These are phyloP conservation scores for Diaporthe velutina DNA, from an alignment of 2,329 filamentous ascomycete genomes.

Conservation along the genomic window DNA sequence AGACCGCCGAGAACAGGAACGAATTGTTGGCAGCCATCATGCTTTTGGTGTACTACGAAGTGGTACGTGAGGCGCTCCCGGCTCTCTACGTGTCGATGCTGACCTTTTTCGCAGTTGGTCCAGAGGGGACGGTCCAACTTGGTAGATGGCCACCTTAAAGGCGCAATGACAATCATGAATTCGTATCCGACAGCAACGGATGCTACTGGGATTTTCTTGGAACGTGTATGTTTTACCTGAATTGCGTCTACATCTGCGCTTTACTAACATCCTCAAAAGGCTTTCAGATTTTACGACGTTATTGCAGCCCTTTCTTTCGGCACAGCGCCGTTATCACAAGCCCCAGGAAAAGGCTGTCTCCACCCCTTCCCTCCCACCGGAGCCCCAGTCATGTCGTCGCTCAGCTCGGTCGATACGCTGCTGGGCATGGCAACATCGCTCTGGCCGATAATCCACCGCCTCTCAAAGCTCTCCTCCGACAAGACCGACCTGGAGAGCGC, in stretches of 20 bases:
- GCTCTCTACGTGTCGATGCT: constrained; percentile 28
- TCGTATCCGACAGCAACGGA: constrained; percentile 59
- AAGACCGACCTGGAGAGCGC: constrained; percentile 65
- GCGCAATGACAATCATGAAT: constrained; percentile 72
- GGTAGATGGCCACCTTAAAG: constrained; percentile 71
- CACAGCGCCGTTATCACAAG: constrained; percentile 66
- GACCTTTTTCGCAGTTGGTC: constrained; percentile 62
- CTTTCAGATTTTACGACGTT: constrained; percentile 75
- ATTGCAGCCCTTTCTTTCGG: constrained; percentile 73
- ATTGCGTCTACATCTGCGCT: not conserved
- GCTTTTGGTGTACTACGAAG: constrained; percentile 73
- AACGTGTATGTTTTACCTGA: constrained; percentile 60
- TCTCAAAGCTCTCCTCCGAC: constrained; percentile 67
- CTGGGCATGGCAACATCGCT: constrained; percentile 73
- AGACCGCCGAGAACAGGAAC: constrained; percentile 59
- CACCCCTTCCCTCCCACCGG: constrained; percentile 62
- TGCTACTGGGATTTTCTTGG: constrained; percentile 69
- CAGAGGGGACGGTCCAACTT: constrained; percentile 71
- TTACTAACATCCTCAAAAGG: constrained; percentile 52
- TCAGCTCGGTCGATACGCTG: constrained; percentile 68
- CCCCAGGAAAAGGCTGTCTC: constrained; percentile 60
- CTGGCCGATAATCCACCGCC: constrained; percentile 73
- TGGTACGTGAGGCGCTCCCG: constrained; percentile 57
- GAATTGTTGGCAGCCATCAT: constrained; percentile 73
- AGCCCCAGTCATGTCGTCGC: constrained; percentile 57